These are phyloP conservation scores for Phytopythium delawarense DNA, from an alignment of 352 stramenopile species.

Conservation along the genomic window DNA sequence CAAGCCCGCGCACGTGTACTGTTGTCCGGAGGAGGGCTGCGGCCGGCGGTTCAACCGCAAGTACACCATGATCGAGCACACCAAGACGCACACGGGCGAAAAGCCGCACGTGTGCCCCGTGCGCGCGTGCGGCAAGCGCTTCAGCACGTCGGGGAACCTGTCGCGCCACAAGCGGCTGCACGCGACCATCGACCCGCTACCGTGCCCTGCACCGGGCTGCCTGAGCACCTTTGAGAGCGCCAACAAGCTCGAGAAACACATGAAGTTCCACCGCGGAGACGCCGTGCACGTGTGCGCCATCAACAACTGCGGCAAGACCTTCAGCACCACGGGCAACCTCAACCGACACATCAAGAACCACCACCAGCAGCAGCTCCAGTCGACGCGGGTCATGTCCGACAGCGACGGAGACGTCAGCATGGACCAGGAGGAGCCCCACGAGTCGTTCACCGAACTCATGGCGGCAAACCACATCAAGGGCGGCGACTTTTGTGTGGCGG, in stretches of 20 bases:
- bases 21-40: slow-evolving; percentile 17
- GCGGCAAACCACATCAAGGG: background rate
- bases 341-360: slow-evolving; percentile 31
- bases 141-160: slow-evolving; percentile 41
- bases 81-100: slow-evolving; percentile 32
- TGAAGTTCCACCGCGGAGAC: slow-evolving; percentile 29
- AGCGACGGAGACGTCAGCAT: background rate
- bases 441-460: background rate
- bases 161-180: slow-evolving; percentile 34
- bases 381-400: background rate
- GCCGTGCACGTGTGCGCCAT: slow-evolving; percentile 29
- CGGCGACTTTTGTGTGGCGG: background rate
- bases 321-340: slow-evolving; percentile 44
- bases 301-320: slow-evolving; percentile 38
- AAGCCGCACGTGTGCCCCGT: slow-evolving; percentile 25
- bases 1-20: background rate
- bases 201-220: slow-evolving; percentile 14
- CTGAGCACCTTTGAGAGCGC: slow-evolving; percentile 16
- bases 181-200: slow-evolving; percentile 19
- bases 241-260: slow-evolving; percentile 27
- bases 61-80: slow-evolving; percentile 32
- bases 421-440: background rate
- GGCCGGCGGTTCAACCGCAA: slow-evolving; percentile 22
- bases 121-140: slow-evolving; percentile 30
- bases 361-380: background rate